Conservation (phyloP, 164 flowering plant genomes). For the Vitis riparia region DNA sequence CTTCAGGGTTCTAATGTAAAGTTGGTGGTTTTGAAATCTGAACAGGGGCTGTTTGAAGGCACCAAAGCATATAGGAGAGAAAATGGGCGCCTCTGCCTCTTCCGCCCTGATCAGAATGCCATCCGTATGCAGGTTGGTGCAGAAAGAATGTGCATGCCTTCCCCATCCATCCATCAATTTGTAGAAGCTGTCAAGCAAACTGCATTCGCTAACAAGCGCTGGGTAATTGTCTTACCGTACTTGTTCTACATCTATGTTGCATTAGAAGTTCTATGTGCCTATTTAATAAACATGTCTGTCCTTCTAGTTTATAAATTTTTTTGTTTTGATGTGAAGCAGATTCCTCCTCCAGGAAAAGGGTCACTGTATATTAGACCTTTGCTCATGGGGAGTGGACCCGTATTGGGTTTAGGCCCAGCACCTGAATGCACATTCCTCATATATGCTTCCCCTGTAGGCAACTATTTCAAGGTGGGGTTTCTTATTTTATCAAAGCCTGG, state of each 20-base stretch:
- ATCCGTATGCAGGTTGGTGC: constrained; percentile 26
- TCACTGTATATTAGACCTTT: constrained; percentile 35
- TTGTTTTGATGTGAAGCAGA: constrained; percentile 4
- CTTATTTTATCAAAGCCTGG: background rate
- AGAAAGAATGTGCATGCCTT: constrained; percentile 26
- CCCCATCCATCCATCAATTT: constrained; percentile 22
- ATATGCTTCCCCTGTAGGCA: constrained; percentile 28
- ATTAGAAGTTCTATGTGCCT: too few relatives aligned
- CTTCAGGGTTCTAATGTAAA: too few relatives aligned
- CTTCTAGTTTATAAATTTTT: background rate
- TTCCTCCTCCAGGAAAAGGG: constrained; percentile 41
- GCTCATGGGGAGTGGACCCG: constrained; percentile 32
- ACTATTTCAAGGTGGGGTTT: constrained; percentile 14
- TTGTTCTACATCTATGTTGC: background rate
- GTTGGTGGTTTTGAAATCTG: too few relatives aligned
- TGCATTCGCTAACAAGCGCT: constrained; percentile 20
- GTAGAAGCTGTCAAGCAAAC: constrained; percentile 20
- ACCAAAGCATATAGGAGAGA: constrained; percentile 18
- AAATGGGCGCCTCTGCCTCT: constrained; percentile 15
- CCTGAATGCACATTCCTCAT: constrained; percentile 29
- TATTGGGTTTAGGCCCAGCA: constrained; percentile 23
- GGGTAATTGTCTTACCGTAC: constrained; percentile 8
- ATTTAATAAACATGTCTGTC: too few relatives aligned
- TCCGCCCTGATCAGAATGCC: constrained; percentile 28
- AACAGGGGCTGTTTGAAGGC: constrained; percentile 30